A percentile compares a stretch with the other conserved stretches of the same genome.
These are phyloP conservation scores for Solanum pimpinellifolium DNA, from an alignment of 257 asterid genomes.

Conservation along the genomic window DNA sequence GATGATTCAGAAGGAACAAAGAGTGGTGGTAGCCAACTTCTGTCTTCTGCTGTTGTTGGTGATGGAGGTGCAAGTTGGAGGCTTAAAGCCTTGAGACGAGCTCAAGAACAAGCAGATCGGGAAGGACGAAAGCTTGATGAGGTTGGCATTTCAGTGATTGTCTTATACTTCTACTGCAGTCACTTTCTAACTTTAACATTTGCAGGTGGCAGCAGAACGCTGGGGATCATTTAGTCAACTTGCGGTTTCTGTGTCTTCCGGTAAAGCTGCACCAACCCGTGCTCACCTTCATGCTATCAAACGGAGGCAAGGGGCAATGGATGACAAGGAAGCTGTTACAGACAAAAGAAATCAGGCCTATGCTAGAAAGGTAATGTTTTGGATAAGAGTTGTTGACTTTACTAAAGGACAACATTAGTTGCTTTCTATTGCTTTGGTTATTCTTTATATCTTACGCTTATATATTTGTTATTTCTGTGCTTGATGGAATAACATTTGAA, in stretches of 20 bases:
- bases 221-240: conserved; percentile 88
- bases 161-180: neutral
- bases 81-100: conserved; percentile 84
- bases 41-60: conserved; percentile 61
- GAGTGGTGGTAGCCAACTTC: conserved; percentile 21
- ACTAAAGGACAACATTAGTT: neutral
- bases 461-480: neutral
- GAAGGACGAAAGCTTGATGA: conserved; percentile 73
- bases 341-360: conserved; percentile 22
- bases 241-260: conserved; percentile 85
- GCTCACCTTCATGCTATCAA: conserved; percentile 89
- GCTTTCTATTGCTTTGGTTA: neutral
- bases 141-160: conserved; percentile 23
- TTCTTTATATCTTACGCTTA: neutral
- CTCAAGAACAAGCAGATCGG: conserved; percentile 93
- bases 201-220: conserved; percentile 86
- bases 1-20: conserved; percentile 42
- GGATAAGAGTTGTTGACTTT: neutral
- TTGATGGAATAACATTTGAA: neutral
- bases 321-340: conserved; percentile 25
- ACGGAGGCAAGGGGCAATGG: conserved; percentile 43
- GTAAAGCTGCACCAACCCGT: conserved; percentile 60
- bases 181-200: neutral
- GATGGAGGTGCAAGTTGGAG: conserved; percentile 99
- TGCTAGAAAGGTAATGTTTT: conserved; percentile 30